Evolutionary conservation across 768 basidiomycete species (phyloP), one percentile per base, ranked within the genome.

Genomic region (Arthromyces matolae): DNA sequence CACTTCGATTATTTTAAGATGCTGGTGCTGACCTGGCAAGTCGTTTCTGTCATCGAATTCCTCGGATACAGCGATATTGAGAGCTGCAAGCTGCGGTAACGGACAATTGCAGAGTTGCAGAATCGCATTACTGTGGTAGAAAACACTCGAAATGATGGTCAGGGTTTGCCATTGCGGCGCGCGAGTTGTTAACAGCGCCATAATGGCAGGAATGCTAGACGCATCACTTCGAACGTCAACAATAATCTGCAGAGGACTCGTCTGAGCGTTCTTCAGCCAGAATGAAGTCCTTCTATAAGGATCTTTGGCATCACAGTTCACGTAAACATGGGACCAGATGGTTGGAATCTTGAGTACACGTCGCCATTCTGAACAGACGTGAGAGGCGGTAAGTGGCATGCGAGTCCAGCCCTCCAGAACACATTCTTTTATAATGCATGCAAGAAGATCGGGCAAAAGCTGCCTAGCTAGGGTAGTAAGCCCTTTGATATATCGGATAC

Each of bases 281-380:
- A 76, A 66, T 14, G 57, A 67, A 18, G 75, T 75, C 50, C 73
- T 71, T 3, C 64, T 61, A 45, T 63, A 62, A 28, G 74, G 68
- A 48, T 77, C 60, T 16, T 68, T 60, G 32, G 66, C 64, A 51
- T 78, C 72, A 45, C 70, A 65, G 49, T 80, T 70, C 42, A 83
- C 65, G 49, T 79, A 76, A 45, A 83, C 55, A 56, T 73, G 67
- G 4, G 80, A 79, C 83, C 82, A 84, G 19, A 81, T 70, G 18
- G 70, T 64, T n/a, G 81, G 79, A 29, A 68, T 65, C 32, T 60
- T 62, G 13, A 78, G 68, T 1, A 79, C 81, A 53, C 67, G 71
- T 46, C 80, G 71, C 83, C 83, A 85, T 42, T 72, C 65, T 3
- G 74, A 70, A 55, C 80, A 84, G 33, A 83, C 79, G 38, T 80